A percentile compares a stretch with the other conserved stretches of the same genome.
Evolutionary conservation across 2,329 filamentous ascomycete species (phyloP).

Genomic region (Microdochium paspali): DNA sequence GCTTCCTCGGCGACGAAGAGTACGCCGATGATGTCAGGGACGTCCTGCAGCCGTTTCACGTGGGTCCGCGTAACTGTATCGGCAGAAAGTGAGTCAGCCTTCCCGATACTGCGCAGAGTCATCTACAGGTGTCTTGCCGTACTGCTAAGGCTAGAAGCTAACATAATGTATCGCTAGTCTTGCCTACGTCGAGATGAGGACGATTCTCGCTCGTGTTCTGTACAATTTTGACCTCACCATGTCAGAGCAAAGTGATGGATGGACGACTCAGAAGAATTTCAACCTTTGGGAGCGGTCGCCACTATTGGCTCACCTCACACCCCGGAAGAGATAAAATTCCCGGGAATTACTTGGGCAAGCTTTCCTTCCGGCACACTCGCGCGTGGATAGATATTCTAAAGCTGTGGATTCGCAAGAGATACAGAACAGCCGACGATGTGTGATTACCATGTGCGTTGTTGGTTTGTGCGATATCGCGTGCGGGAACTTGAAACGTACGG

Average conservation of each 20-base stretch:
- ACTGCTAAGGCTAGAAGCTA: not conserved
- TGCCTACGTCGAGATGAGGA: slow-evolving; percentile 30
- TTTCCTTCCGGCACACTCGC: too few species aligned
- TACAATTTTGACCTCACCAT: slow-evolving; percentile 28
- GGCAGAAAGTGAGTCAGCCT: slow-evolving; percentile 24
- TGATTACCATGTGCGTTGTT: too few species aligned
- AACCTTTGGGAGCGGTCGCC: not conserved
- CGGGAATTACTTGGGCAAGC: too few species aligned
- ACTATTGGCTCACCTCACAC: not conserved
- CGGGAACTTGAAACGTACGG: too few species aligned
- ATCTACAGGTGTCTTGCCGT: too few species aligned
- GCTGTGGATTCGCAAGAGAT: too few species aligned
- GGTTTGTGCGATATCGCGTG: too few species aligned
- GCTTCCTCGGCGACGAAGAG: slow-evolving; percentile 20
- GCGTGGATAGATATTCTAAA: too few species aligned
- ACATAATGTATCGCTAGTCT: slow-evolving; percentile 14
- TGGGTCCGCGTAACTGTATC: slow-evolving; percentile 29
- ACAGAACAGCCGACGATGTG: too few species aligned
- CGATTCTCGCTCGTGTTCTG: slow-evolving; percentile 25
- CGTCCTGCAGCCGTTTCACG: slow-evolving; percentile 25
- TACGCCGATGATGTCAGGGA: slow-evolving; percentile 23
- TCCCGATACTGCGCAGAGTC: not conserved
- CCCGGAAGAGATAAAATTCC: not conserved
- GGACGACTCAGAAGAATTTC: slow-evolving; percentile 2
- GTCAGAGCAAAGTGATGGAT: slow-evolving; percentile 2